A percentile compares a stretch with the other conserved stretches of the same genome.
Evolutionary conservation across 2,329 filamentous ascomycete genomes (phyloP).

Genomic region (Trichoderma atrobrunneum): DNA sequence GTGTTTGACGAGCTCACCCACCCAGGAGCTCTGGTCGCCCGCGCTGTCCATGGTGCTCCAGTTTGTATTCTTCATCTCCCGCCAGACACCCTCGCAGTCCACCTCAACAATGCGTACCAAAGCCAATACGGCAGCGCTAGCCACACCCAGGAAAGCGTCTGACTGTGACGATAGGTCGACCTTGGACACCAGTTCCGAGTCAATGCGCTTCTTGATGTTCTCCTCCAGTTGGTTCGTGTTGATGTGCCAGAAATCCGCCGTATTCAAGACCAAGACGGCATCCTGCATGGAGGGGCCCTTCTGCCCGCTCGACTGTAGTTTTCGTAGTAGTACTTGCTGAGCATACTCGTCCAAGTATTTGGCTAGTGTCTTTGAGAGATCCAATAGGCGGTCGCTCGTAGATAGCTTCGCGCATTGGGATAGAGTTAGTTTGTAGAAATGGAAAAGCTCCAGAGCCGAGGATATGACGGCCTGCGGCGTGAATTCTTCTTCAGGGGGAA

Average conservation of each 20-base stretch:
- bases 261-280: conserved; percentile 84
- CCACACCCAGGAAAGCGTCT: conserved; percentile 92
- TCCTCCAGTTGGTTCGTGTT: conserved; percentile 93
- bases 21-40: conserved; percentile 89
- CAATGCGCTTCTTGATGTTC: conserved; percentile 87
- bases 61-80: conserved; percentile 94
- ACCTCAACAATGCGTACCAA: conserved; percentile 81
- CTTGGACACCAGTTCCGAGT: conserved; percentile 68
- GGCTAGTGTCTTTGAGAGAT: conserved; percentile 79
- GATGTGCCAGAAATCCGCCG: conserved; percentile 93
- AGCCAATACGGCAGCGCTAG: conserved; percentile 78
- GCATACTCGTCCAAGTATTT: conserved; percentile 96
- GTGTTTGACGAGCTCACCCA: conserved; percentile 72
- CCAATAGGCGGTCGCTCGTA: conserved; percentile 80
- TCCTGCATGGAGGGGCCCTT: conserved; percentile 64
- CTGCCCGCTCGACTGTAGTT: conserved; percentile 57
- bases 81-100: conserved; percentile 82
- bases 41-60: conserved; percentile 94
- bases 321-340: conserved; percentile 81
- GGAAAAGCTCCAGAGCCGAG: conserved; percentile 94
- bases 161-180: conserved; percentile 92
- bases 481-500: conserved; percentile 86
- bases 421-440: conserved; percentile 90
- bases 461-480: conserved; percentile 83
- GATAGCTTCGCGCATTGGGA: conserved; percentile 96